Percentiles rank a stretch among this genome's conserved stretches.
phyloP scores from a whole-genome alignment of 257 asterid genomes.

The Galeopsis tetrahit region DNA sequence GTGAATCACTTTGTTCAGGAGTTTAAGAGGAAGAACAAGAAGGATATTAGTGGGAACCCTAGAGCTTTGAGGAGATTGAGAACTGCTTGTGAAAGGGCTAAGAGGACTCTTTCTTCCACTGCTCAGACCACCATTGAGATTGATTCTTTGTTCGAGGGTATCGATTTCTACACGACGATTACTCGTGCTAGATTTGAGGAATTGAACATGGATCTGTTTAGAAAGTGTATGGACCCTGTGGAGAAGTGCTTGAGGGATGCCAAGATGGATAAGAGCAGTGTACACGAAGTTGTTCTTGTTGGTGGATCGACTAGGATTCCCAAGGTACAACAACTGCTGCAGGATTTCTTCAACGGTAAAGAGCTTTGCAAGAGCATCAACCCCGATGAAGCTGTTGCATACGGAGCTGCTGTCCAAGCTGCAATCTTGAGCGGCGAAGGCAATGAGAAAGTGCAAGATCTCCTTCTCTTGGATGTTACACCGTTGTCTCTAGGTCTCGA shows the following conservation, averaged over 20 bases:
- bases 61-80: conserved; percentile 44
- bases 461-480: conserved; percentile 42
- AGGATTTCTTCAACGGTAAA: conserved; percentile 49
- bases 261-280: conserved; percentile 40
- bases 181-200: conserved; percentile 49
- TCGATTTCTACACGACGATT: conserved; percentile 41
- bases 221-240: conserved; percentile 49
- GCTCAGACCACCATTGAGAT: conserved; percentile 49
- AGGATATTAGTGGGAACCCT: conserved; percentile 47
- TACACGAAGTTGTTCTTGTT: conserved; percentile 42
- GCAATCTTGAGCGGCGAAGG: conserved; percentile 49
- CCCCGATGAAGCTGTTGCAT: conserved; percentile 47
- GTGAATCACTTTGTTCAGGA: conserved; percentile 50
- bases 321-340: conserved; percentile 44
- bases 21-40: conserved; percentile 47
- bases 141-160: conserved; percentile 46
- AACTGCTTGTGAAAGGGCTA: conserved; percentile 49
- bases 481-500: conserved; percentile 42
- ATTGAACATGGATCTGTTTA: conserved; percentile 44
- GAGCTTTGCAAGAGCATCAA: conserved; percentile 49
- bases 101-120: conserved; percentile 47
- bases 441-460: conserved; percentile 44
- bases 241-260: conserved; percentile 52
- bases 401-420: conserved; percentile 45
- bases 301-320: conserved; percentile 51